A percentile compares a stretch with the other conserved stretches of the same genome.
These are phyloP conservation scores for Dryadomyces quercus-mongolicae DNA, from an alignment of 2,329 filamentous ascomycete species.

Conservation along the genomic window DNA sequence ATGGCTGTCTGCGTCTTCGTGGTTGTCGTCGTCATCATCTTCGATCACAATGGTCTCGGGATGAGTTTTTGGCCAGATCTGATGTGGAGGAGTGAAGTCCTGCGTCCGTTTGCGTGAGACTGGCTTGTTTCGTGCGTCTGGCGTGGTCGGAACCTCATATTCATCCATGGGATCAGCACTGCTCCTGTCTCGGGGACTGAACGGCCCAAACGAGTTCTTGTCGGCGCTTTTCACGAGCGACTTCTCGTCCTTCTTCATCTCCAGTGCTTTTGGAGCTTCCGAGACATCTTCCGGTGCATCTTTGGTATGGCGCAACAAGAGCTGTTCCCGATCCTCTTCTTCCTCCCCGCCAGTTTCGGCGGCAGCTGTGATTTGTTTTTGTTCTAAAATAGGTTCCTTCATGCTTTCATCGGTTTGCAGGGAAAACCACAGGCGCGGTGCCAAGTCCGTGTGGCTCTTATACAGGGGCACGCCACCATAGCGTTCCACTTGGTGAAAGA, in stretches of 20 bases:
- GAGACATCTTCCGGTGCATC: neutral
- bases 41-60: neutral
- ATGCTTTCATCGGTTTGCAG: neutral
- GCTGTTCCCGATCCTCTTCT: too few relatives aligned
- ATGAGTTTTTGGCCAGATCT: neutral
- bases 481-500: neutral
- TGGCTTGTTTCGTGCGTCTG: too few relatives aligned
- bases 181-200: neutral
- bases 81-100: too few relatives aligned
- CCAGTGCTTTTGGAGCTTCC: neutral
- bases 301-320: neutral
- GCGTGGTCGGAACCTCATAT: too few relatives aligned
- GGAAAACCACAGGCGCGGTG: neutral
- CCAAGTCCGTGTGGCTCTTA: neutral
- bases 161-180: neutral
- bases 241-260: neutral
- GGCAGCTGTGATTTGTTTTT: neutral
- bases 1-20: neutral
- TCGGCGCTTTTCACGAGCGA: neutral
- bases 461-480: constrained; percentile 1
- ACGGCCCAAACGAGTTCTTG: too few relatives aligned
- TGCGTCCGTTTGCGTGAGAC: too few relatives aligned
- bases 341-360: too few relatives aligned
- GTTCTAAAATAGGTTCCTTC: neutral
- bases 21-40: neutral